These are phyloP conservation scores for Pseudopithomyces chartarum DNA, from an alignment of 2,329 filamentous ascomycete species.

Conservation along the genomic window DNA sequence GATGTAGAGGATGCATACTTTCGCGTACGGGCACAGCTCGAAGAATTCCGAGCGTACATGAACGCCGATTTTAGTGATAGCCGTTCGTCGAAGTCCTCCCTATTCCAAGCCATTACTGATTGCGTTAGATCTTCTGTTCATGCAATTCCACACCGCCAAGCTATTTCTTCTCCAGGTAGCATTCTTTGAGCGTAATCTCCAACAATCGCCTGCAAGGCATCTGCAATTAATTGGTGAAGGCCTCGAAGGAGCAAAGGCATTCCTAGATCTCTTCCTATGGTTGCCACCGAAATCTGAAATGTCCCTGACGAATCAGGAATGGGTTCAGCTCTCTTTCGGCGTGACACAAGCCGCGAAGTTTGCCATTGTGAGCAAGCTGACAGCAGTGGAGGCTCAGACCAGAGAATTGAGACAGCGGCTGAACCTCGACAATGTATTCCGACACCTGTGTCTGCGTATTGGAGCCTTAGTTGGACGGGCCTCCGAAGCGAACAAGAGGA, in stretches of 20 bases:
- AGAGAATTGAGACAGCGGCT: constrained; percentile 31
- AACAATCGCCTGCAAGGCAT: constrained; percentile 31
- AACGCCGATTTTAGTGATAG: constrained; percentile 33
- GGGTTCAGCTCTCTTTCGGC: constrained; percentile 48
- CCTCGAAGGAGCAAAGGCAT: constrained; percentile 33
- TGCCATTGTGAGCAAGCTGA: constrained; percentile 31
- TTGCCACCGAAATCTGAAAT: constrained; percentile 44
- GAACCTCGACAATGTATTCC: constrained; percentile 34
- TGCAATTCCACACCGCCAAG: constrained; percentile 47
- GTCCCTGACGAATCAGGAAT: constrained; percentile 46
- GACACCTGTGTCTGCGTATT: constrained; percentile 29
- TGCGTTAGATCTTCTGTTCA: constrained; percentile 41
- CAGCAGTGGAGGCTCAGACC: constrained; percentile 28
- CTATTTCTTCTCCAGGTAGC: constrained; percentile 48
- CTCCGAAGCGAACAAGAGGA: constrained; percentile 24
- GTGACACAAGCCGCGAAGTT: constrained; percentile 38
- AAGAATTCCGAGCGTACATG: constrained; percentile 36
- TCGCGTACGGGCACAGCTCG: constrained; percentile 38
- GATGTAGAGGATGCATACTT: constrained; percentile 38
- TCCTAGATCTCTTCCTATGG: constrained; percentile 41
- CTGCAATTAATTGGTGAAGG: constrained; percentile 28
- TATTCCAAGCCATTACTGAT: constrained; percentile 6
- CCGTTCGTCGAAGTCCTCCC: constrained; percentile 26
- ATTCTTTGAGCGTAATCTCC: constrained; percentile 38
- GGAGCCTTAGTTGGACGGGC: constrained; percentile 30